Percentiles rank a stretch among this genome's conserved stretches.
Conservation (phyloP, 257 asterid species). For the Nyctanthes arbortristis region DNA sequence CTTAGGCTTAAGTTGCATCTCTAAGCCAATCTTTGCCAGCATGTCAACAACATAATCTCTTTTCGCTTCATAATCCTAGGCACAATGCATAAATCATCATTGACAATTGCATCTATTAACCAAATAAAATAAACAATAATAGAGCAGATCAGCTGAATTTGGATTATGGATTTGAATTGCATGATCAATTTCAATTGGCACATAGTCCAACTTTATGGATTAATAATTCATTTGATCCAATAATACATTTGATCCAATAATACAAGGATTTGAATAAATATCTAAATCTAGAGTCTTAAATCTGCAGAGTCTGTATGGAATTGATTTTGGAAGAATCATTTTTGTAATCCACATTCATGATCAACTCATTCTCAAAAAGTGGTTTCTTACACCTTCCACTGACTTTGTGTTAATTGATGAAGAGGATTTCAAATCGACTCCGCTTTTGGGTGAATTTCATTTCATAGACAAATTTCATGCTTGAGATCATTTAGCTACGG, state of each 20-base stretch:
- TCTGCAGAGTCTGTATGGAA: too few relatives aligned
- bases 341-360: too few relatives aligned
- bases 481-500: not conserved
- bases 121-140: not conserved
- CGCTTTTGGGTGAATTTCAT: not conserved
- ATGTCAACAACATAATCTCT: constrained; percentile 60
- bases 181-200: not conserved
- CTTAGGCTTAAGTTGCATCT: constrained; percentile 53
- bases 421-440: not conserved
- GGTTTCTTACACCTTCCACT: too few relatives aligned
- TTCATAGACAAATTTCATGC: not conserved
- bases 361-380: too few relatives aligned
- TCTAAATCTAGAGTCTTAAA: not conserved
- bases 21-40: constrained; percentile 71
- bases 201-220: not conserved
- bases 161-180: not conserved
- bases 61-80: constrained; percentile 72
- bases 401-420: too few relatives aligned
- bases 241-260: not conserved
- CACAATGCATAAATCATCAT: constrained; percentile 11
- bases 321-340: too few relatives aligned
- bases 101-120: not conserved
- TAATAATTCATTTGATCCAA: not conserved
- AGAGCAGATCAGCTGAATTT: constrained; percentile 6
- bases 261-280: not conserved